Evolutionary conservation across 495 filamentous ascomycete species (phyloP), one percentile per base, ranked within the genome.

Genomic region (Podospora appendiculata): DNA sequence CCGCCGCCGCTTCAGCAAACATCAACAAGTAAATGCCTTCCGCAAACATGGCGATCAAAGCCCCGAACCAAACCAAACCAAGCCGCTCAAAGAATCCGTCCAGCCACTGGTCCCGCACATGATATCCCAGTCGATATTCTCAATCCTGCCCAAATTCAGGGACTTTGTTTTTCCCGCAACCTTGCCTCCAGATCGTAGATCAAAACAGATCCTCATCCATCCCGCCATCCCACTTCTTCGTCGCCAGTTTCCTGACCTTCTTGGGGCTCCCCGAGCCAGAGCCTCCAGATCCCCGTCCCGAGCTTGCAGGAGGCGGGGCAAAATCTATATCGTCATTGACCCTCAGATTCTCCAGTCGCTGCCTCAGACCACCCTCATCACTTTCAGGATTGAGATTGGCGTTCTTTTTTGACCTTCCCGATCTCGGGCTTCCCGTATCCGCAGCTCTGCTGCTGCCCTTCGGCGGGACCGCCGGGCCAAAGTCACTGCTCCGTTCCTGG

Each of bases 211-310:
- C 67, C n/a, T 68, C 67, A 14, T 42, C 54, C 32, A 54, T 41
- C 17, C 52, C 52, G 38, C 16, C 32, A 39, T 58, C 56, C 48
- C 71, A 74, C 52, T 63, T 61, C 60, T 68, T 71, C 14, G 59
- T 52, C 17, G 58, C 53, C 36, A 74, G 54, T 57, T 67, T 69
- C 6, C 70, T 63, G n/a, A 72, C 51, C 49, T 71, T 72, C 56
- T 72, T 72, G 10, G 67, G 68, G 18, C 56, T 58, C 18, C 53
- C 41, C 17, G 48, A 19, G 39, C 45, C 41, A 43, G n/a, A 17
- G 17, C 17, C 43, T 11, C 12, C n/a, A 10, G 41, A 11, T 8
- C 41, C 35, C 9, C 16, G 35, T 11, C 39, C 45, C 14, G 25
- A 25, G 25, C 49, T 42, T 32, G 16, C 32, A 9, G 48, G 11